Conservation (phyloP, 2,329 filamentous ascomycete species). For the Cladorrhinum sp. region DNA sequence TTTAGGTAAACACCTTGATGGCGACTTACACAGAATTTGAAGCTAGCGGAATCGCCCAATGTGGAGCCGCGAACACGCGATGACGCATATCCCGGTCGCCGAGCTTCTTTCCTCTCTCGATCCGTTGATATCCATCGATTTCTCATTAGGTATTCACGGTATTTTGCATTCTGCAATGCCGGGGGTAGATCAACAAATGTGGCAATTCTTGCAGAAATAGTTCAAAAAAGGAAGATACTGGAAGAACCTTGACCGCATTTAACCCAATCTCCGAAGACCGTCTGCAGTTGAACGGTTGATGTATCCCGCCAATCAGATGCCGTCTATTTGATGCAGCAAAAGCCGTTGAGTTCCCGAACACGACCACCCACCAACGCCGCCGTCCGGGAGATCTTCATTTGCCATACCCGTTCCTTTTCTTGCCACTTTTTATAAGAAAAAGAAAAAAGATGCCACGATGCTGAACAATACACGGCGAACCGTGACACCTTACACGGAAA, state of each 20-base stretch:
- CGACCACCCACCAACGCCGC: too few relatives aligned
- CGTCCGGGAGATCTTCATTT: neutral
- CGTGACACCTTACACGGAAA: too few relatives aligned
- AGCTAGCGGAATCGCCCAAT: neutral
- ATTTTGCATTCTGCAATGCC: too few relatives aligned
- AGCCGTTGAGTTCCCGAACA: neutral
- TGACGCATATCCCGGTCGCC: neutral
- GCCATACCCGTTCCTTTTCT: neutral
- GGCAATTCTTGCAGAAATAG: neutral
- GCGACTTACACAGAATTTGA: neutral
- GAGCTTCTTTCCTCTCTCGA: neutral
- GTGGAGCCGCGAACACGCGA: neutral
- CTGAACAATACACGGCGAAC: neutral
- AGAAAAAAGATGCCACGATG: neutral
- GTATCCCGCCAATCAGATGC: neutral
- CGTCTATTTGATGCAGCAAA: neutral
- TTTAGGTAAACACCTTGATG: neutral
- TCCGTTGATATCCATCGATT: neutral
- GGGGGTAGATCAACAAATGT: neutral
- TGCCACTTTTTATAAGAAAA: neutral
- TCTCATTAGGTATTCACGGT: too few relatives aligned
- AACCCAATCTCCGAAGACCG: neutral
- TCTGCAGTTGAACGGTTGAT: neutral
- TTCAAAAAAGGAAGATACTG: too few relatives aligned
- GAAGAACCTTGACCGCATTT: too few relatives aligned